phyloP scores from a whole-genome alignment of 257 asterid species.

The Capsicum pubescens region DNA sequence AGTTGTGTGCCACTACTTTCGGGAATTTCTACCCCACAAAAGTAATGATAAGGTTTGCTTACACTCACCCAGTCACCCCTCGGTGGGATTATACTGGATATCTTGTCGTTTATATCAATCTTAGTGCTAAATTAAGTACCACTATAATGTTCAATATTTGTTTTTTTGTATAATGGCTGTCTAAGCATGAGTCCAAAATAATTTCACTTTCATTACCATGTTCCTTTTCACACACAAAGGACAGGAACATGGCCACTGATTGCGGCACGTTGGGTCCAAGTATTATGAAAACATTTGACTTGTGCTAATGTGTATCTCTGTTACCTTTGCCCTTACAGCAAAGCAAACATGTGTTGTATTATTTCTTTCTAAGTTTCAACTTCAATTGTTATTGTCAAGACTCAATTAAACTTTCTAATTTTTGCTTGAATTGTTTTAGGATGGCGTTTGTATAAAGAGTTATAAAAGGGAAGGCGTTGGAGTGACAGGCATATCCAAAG shows the following conservation, averaged over 20 bases:
- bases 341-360: conserved; percentile 20
- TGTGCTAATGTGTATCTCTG: background rate
- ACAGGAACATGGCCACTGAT: conserved; percentile 22
- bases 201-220: conserved; percentile 7
- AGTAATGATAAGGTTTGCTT: too few relatives aligned
- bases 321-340: background rate
- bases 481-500: background rate
- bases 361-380: background rate
- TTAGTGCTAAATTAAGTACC: background rate
- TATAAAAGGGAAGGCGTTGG: background rate
- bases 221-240: background rate
- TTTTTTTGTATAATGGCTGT: background rate
- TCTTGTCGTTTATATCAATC: background rate
- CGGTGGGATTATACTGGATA: too few relatives aligned
- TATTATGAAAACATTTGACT: conserved; percentile 3
- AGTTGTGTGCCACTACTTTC: too few relatives aligned
- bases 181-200: background rate
- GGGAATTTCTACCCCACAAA: too few relatives aligned
- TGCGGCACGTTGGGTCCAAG: conserved; percentile 30
- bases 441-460: background rate
- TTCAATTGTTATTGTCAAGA: background rate
- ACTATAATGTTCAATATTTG: background rate
- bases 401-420: background rate
- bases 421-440: background rate
- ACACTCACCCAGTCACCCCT: too few relatives aligned